Evolutionary conservation across 768 basidiomycete species (phyloP), one percentile per base, ranked within the genome.

Genomic region (Lentinus brumalis): DNA sequence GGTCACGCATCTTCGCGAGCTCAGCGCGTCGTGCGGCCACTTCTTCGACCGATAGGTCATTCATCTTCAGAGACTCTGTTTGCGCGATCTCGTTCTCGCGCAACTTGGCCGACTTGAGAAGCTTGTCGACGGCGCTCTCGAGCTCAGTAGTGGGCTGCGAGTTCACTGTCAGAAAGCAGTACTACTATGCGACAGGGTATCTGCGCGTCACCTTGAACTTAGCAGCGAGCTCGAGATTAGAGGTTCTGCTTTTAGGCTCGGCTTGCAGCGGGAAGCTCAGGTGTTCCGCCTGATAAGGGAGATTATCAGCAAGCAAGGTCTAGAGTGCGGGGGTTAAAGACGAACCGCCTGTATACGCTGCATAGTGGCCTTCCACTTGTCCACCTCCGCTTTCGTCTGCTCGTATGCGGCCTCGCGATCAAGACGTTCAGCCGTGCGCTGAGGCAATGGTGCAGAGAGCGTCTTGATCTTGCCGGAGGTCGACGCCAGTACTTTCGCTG

Each of bases 351-450:
- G 88, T 65, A 99, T 94, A 21, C 85, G 83, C 73, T 91, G 92
- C 89, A 98, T 96, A 3, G 93, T 92, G 5, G 85, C 86, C 30
- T 85, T 85, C 97, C 96, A 98, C 78, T 96, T 97, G 64, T 91
- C 86, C 2, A 96, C 89, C 73, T 98, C 96, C 63, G 85, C 83
- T 71, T 92, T 94, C 4, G 96, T 98, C 74, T 91, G 84, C 68
- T 95, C 94, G 71, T 96, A 97, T 0, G 96, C 96, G 8, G 95
- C 96, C 70, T 94, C 88, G 51, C 96, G 87, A 66, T 97, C 94
- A 0, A 98, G 77, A 46, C 91, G 88, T 62, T 97, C 95, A 71
- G 97, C 92, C 0, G 88, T 84, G 35, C 94, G 84, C 21, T 88
- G 87, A 9, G 94, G 94, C 0, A 99, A 78, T 0, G 96, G 96